Evolutionary conservation across 495 filamentous ascomycete genomes (phyloP), one percentile per base, ranked within the genome.

Genomic region (Xylaria palmicola): DNA sequence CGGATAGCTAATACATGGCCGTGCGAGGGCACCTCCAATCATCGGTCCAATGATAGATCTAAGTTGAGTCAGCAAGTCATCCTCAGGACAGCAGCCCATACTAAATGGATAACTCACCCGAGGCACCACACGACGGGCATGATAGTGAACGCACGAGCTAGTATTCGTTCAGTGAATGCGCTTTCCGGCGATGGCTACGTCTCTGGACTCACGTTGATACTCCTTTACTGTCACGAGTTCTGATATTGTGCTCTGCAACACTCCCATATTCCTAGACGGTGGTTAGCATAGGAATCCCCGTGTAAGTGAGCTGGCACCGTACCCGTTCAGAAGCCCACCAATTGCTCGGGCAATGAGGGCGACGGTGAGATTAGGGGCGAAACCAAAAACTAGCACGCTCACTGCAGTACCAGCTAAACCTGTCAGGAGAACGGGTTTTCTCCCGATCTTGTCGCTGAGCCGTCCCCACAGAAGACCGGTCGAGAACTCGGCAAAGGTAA

Each of bases 101-200:
- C 15, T 34, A 34, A 19, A 22, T 12, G 34, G 29, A 10, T 27
- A 10, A 72, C 81, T 68, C 74, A 89, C 86, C 94, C 94, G 65
- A 98, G 76, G 72, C 92, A 97, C 95, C 95, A 98, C 27, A 97
- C 88, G 65, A 96, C 90, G 1, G 94, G 94, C 94, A 98, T 97
- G 68, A 98, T 91, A 6, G 94, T 87, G 75, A 92, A 99, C 44
- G 92, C 95, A 45, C 88, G 90, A 57, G 91, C 89, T 91, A 60
- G 40, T 7, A 12, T 27, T 47, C 20, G 40, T 62, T 77, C 56
- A 79, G 73, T 62, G 54, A 12, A 24, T 45, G 34, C 13, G 17
- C 37, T 43, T 60, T 27, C 6, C 2, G 26, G 4, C 45, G 12
- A 9, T 53, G 36, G 43, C 37, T 12, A 13, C 43, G 26, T 29